A percentile compares a stretch with the other conserved stretches of the same genome.
Conservation (phyloP, 23 red algal species). For the Gracilaria caudata region DNA sequence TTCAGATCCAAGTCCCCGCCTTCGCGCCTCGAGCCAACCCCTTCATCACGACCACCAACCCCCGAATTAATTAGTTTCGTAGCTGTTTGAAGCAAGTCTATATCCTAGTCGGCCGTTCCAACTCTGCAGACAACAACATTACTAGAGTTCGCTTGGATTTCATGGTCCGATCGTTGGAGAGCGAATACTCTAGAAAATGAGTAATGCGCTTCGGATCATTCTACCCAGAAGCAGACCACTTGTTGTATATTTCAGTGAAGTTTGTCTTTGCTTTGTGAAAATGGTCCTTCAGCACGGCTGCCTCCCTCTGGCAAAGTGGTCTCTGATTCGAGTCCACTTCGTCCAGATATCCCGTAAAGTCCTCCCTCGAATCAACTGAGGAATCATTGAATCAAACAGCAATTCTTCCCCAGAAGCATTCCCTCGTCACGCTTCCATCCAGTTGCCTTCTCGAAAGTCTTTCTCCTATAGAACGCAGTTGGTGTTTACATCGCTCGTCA, state of each 20-base stretch:
- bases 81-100: background rate
- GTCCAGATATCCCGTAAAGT: background rate
- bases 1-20: background rate
- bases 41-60: background rate
- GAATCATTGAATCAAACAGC: background rate
- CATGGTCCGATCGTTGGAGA: background rate
- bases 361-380: background rate
- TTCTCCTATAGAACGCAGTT: background rate
- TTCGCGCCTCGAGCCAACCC: background rate
- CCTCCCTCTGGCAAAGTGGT: background rate
- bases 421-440: background rate
- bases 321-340: background rate
- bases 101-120: background rate
- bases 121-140: background rate
- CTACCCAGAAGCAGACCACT: background rate
- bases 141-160: slow-evolving; percentile 12
- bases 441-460: background rate
- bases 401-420: background rate
- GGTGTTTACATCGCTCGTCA: background rate
- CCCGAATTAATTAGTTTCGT: background rate
- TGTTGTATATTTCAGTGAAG: background rate
- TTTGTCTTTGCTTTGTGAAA: background rate
- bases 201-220: slow-evolving; percentile 2
- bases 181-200: background rate
- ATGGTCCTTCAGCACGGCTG: background rate